Conservation (phyloP, 768 basidiomycete species). For the Auricularia sp. region DNA sequence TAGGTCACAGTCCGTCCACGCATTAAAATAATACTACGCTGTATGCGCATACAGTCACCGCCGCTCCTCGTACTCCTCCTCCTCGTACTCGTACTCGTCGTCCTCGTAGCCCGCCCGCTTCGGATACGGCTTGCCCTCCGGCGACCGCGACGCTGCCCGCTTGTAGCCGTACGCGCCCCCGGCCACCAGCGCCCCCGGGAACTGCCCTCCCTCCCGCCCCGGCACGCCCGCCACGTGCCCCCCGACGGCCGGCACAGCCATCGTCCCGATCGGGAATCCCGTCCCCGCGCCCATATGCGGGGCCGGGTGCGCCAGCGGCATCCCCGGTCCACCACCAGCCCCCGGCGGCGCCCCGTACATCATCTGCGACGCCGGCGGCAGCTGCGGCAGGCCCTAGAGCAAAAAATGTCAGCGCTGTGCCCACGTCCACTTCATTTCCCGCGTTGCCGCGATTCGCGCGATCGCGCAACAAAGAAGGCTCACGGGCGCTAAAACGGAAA, state of each 20-base stretch:
- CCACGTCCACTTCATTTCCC: background rate
- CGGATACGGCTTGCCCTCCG: constrained; percentile 47
- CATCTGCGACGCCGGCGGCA: background rate
- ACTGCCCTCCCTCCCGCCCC: background rate
- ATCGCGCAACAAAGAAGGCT: background rate
- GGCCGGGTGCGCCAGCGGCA: background rate
- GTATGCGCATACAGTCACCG: no score
- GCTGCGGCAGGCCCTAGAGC: background rate
- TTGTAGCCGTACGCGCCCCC: background rate
- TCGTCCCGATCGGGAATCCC: background rate
- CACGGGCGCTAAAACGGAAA: background rate
- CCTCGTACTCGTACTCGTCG: constrained; percentile 50
- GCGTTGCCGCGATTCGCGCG: background rate
- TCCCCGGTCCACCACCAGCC: no score
- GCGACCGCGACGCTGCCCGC: background rate
- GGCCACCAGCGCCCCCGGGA: background rate
- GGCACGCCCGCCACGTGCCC: background rate
- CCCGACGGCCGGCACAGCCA: background rate
- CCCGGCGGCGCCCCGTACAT: background rate
- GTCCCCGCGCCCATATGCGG: background rate
- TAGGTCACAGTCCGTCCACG: no score
- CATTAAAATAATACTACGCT: no score
- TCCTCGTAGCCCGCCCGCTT: constrained; percentile 55
- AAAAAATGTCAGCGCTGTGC: background rate
- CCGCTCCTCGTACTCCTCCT: background rate